Conservation (phyloP, 352 stramenopile species). For the Phytophthora rubi region DNA sequence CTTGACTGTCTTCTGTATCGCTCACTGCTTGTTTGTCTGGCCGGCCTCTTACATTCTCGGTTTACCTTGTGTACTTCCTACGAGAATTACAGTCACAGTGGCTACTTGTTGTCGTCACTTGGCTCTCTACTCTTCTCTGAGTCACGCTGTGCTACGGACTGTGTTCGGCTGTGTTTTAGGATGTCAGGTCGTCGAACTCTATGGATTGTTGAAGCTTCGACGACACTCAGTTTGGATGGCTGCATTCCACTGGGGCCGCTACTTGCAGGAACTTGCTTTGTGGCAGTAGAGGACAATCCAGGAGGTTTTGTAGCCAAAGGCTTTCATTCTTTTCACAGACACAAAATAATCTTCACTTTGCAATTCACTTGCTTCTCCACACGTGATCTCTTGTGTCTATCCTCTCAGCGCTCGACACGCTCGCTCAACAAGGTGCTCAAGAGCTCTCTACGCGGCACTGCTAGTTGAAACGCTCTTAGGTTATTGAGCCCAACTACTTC, state of each 20-base stretch:
- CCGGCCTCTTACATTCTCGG: too few species aligned
- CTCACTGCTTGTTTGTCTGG: too few species aligned
- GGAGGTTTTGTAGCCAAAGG: neutral
- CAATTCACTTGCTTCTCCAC: neutral
- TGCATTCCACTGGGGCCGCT: too few species aligned
- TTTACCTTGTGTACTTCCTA: too few species aligned
- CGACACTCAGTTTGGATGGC: too few species aligned
- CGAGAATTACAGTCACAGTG: too few species aligned
- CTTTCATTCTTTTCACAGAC: slow-evolving; percentile 3
- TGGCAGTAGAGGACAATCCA: neutral
- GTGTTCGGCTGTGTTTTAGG: neutral
- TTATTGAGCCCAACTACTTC: too few species aligned
- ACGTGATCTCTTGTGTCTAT: neutral
- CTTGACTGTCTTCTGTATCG: too few species aligned
- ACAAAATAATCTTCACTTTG: neutral
- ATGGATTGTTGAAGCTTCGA: neutral
- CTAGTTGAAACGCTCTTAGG: too few species aligned
- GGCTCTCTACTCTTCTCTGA: neutral
- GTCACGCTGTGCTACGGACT: neutral
- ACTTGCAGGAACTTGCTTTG: too few species aligned
- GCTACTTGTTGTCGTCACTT: neutral
- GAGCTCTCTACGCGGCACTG: too few species aligned
- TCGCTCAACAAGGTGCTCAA: too few species aligned
- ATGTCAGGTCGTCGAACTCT: neutral
- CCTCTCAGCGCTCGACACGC: neutral